phyloP scores from a whole-genome alignment of 164 flowering plant species.

The Chimonanthus salicifolius region DNA sequence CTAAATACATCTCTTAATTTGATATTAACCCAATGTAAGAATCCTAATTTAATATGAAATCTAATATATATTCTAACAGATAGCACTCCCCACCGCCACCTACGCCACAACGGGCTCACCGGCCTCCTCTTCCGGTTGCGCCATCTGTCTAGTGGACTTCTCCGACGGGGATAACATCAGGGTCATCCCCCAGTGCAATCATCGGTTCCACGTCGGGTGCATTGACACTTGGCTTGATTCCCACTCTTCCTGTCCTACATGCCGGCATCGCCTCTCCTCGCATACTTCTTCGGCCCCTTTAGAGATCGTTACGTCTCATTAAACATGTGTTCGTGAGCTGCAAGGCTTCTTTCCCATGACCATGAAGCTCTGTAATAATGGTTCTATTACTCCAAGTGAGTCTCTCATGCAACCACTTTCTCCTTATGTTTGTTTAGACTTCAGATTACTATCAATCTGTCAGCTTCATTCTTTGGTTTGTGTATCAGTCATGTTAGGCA shows the following conservation, averaged over 20 bases:
- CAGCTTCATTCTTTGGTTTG: background rate
- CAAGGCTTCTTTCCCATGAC: background rate
- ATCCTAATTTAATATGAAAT: no score
- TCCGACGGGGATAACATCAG: constrained; percentile 26
- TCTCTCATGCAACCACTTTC: background rate
- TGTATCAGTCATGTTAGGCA: background rate
- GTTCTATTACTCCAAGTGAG: background rate
- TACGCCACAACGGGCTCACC: constrained; percentile 15
- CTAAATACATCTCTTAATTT: no score
- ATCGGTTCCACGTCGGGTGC: constrained; percentile 33
- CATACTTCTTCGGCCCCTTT: constrained; percentile 1
- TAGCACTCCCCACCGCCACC: constrained; percentile 31
- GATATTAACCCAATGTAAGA: no score
- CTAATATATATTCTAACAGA: background rate
- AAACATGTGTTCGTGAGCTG: background rate
- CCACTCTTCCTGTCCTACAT: constrained; percentile 41
- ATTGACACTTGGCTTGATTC: constrained; percentile 36
- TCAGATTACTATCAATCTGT: background rate
- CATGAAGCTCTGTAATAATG: background rate
- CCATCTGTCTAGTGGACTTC: constrained; percentile 34
- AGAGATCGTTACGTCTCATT: constrained; percentile 9
- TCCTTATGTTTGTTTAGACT: background rate
- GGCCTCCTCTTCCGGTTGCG: constrained; percentile 22
- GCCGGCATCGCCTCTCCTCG: constrained; percentile 21
- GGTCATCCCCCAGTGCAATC: constrained; percentile 31